phyloP scores from a whole-genome alignment of 305 asterid genomes.

The Solanum hybrid region DNA sequence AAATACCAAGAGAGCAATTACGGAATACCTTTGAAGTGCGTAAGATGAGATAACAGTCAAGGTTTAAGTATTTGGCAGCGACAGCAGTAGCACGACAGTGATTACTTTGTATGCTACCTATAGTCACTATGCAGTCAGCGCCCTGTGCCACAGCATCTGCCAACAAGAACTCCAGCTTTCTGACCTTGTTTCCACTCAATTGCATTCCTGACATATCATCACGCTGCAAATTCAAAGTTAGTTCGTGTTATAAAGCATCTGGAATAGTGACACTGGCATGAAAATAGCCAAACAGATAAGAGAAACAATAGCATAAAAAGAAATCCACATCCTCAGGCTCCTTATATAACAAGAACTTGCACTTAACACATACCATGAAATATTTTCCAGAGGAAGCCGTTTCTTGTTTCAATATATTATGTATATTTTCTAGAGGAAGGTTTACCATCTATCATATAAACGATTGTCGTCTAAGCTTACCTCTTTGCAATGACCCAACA shows the following conservation, averaged over 20 bases:
- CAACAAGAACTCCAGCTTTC: conserved; percentile 91
- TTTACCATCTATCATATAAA: neutral
- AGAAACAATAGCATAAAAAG: neutral
- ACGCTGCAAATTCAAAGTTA: conserved; percentile 33
- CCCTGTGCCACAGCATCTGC: conserved; percentile 86
- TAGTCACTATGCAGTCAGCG: conserved; percentile 76
- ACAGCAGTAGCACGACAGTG: conserved; percentile 97
- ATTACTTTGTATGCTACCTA: conserved; percentile 96
- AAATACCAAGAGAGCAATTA: neutral
- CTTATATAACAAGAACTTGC: neutral
- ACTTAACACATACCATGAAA: neutral
- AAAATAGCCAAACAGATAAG: neutral
- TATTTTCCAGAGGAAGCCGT: neutral
- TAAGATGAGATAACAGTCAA: conserved; percentile 71
- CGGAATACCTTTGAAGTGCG: conserved; percentile 79
- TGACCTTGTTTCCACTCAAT: conserved; percentile 91
- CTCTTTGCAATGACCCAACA: neutral
- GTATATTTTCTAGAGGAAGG: neutral
- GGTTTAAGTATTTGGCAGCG: conserved; percentile 84
- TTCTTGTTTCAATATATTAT: neutral
- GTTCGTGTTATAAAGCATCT: neutral
- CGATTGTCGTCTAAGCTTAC: neutral
- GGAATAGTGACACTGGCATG: neutral
- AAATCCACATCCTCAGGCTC: neutral
- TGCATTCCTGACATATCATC: conserved; percentile 95